Evolutionary conservation across 768 basidiomycete genomes (phyloP).

Genomic region (Amyloporia xantha): DNA sequence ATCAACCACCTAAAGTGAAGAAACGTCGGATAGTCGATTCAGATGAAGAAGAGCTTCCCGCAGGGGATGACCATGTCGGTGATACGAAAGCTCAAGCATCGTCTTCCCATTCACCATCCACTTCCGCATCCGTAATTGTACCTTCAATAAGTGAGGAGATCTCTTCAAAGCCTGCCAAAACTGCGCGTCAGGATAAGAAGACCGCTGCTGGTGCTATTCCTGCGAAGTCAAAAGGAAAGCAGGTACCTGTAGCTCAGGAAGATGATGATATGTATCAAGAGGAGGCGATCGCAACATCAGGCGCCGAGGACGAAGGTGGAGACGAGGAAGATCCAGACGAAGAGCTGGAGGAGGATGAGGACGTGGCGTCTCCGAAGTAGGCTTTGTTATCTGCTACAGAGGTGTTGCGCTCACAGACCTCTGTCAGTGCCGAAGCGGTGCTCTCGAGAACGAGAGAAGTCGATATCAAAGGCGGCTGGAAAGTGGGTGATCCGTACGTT

Average conservation of each 20-base stretch:
- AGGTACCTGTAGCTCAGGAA: not conserved
- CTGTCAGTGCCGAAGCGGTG: slow-evolving; percentile 58
- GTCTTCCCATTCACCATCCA: not conserved
- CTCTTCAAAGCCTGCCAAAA: not conserved
- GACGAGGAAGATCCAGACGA: slow-evolving; percentile 31
- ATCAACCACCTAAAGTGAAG: slow-evolving; percentile 18
- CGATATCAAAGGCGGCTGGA: slow-evolving; percentile 80
- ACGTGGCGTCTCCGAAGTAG: slow-evolving; percentile 62
- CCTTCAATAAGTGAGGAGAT: not conserved
- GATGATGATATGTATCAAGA: not conserved
- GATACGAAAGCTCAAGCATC: too few species aligned
- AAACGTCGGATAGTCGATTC: slow-evolving; percentile 30
- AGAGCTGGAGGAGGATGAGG: slow-evolving; percentile 37
- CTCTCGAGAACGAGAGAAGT: slow-evolving; percentile 56
- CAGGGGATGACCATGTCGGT: not conserved
- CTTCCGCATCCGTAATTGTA: too few species aligned
- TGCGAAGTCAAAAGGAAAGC: not conserved
- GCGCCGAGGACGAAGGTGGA: slow-evolving; percentile 22
- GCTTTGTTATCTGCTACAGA: slow-evolving; percentile 8
- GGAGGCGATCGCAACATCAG: slow-evolving; percentile 2
- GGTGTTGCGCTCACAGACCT: not conserved
- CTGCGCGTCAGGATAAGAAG: not conserved
- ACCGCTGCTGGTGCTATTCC: not conserved
- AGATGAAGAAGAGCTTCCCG: slow-evolving; percentile 24
- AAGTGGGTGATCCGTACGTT: slow-evolving; percentile 74